Conservation (phyloP, 2,329 filamentous ascomycete genomes). For the Diaporthe caulivora region DNA sequence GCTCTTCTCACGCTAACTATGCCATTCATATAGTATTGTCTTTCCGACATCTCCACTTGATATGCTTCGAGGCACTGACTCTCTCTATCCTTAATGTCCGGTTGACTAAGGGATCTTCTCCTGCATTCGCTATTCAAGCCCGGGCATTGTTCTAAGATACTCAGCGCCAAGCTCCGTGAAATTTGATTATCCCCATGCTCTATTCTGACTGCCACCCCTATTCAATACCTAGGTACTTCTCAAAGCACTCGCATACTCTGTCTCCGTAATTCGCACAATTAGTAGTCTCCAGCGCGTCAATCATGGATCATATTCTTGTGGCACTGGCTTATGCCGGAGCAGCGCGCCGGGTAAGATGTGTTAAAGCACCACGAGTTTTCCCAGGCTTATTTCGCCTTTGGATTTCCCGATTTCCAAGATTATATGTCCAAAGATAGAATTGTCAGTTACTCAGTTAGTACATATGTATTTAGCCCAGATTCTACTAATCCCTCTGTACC, state of each 20-base stretch:
- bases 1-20: background rate
- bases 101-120: background rate
- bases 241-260: background rate
- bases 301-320: no score
- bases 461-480: no score
- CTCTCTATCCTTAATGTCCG: background rate
- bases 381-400: no score
- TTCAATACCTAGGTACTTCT: background rate
- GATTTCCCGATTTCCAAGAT: no score
- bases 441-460: no score
- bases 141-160: background rate
- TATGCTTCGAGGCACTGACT: background rate
- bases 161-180: background rate
- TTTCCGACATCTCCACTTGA: background rate
- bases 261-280: no score
- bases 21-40: background rate
- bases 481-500: no score
- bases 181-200: background rate
- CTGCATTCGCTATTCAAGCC: background rate
- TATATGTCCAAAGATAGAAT: no score
- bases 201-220: background rate
- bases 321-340: no score
- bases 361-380: no score
- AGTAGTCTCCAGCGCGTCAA: no score
- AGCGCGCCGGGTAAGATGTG: no score